Base-by-base conservation (phyloP, 805 yeast genomes). In the Metschnikowia kunwiensis region DNA sequence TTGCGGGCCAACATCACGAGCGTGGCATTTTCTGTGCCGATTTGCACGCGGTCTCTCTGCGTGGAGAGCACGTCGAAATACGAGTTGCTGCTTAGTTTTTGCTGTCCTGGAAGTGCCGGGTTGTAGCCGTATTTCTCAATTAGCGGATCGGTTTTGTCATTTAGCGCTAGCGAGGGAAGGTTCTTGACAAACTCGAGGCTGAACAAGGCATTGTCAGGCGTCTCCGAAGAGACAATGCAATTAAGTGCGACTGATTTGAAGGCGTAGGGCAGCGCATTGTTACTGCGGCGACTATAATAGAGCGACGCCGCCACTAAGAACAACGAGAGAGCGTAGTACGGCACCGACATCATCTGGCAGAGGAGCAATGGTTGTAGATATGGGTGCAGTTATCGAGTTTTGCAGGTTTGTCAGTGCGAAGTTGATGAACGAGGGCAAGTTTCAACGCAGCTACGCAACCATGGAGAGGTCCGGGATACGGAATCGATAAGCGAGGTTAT, bases 1-100 rank as follows among this genome's bases (percentile, higher is more conserved):
- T 88, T 88, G 37, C 97, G 68, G 25, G 85, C 95, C 18, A 89
- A 73, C 95, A 89, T 88, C 37, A 89, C 72, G 18, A 89, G 58
- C 0, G 95, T 82, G 3, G 97, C 97, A 56, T 87, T 88, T 52
- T 86, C 95, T 13, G 44, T 55, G 1, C 86, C 82, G 27, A 63
- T 39, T 38, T 64, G 67, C 13, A 43, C 34, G 34, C 64, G 51
- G 38, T 70, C 68, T 27, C 61, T 49, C 11, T 30, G 28, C 3
- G 65, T 60, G 11, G 38, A 29, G 10, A 46, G 23, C n/a, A 25
- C 41, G 11, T 42, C 44, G 24, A 27, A 46, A 27, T 46, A 47
- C 16, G 50, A 46, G 42, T 47, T 47, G 25, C 36, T 15, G 30
- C 48, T 43, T 15, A 47, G 43, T 25, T 47, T 47, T 24, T 38